Evolutionary conservation across 2,329 filamentous ascomycete genomes (phyloP).

Genomic region (Botryotinia narcissicola): DNA sequence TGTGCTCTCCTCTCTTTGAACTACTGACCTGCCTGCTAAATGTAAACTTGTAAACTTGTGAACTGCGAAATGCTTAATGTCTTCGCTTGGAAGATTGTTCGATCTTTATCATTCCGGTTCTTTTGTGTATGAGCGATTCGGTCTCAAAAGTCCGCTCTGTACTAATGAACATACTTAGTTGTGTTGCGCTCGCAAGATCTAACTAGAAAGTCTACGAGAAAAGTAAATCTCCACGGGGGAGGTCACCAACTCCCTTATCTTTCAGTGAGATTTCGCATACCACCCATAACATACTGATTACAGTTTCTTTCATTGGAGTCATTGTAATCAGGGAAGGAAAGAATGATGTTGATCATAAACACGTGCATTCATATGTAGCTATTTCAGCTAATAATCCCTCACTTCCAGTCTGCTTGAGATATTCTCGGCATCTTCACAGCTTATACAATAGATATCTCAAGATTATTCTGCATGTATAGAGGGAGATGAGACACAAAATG

Average conservation of each 20-base stretch:
- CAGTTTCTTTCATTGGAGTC: background rate
- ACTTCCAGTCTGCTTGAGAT: background rate
- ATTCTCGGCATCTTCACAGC: background rate
- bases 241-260: no score
- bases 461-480: background rate
- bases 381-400: background rate
- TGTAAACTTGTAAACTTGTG: background rate
- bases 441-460: background rate
- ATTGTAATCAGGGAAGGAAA: background rate
- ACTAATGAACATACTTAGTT: background rate
- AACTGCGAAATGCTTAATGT: background rate
- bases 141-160: accelerated
- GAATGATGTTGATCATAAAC: background rate
- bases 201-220: background rate
- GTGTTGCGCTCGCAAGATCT: background rate
- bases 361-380: background rate
- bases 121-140: background rate
- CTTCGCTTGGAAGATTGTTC: no score
- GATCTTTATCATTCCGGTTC: background rate
- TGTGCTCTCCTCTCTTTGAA: background rate
- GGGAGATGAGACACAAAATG: no score
- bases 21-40: background rate
- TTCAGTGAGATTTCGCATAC: accelerated
- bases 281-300: background rate
- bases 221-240: accelerated